Base-by-base conservation (phyloP, 1,284 basidiomycete species). In the Microbotryum silenes-acaulis region DNA sequence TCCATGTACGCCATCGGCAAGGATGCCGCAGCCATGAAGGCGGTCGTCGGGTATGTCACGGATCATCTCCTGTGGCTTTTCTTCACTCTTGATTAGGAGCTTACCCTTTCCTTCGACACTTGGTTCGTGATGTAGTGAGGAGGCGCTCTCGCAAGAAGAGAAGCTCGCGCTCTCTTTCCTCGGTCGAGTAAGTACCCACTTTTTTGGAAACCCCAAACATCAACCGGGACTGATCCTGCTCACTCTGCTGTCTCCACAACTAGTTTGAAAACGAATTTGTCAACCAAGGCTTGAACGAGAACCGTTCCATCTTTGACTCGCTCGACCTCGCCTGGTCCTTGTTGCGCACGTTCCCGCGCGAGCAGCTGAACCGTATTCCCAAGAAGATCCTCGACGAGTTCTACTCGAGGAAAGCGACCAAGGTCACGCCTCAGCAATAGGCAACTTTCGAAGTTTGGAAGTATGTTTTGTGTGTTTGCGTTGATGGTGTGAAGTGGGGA, bases 21-120 rank as follows among this genome's bases (percentile, higher is more conserved):
- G 73, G 96, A 99, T 75, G 96, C 96, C 37, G 92, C 94, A 1
- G 83, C 93, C 5, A 98, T 99, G 96, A 98, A 98, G 79, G 96
- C 96, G 60, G 96, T 98, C 53, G 96, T 99, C 54, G 96, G 96
- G 37, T 42, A 6, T 14, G 37, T 42, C 12, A 18, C 37, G 37
- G 12, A 16, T 18, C 12, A 6, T 12, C 12, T 42, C 4, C 37
- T 18, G 37, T 42, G 37, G 37, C 16, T 5, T 2, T 42, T 16
- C 16, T 6, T 7, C 8, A 8, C 12, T 42, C 37, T 18, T 42
- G 37, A 42, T 42, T 18, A 12, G 37, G 16, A 18, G 14, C 37
- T 42, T 1, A 42, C 37, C 16, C 37, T 42, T 42, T 42, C 16
- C 37, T 18, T 42, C 16, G 37, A 18, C 37, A 6, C 16, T 42